Evolutionary conservation across 176 grass and related monocot species (phyloP), one percentile per base, ranked within the genome.

Genomic region (Pontederia paniculata): DNA sequence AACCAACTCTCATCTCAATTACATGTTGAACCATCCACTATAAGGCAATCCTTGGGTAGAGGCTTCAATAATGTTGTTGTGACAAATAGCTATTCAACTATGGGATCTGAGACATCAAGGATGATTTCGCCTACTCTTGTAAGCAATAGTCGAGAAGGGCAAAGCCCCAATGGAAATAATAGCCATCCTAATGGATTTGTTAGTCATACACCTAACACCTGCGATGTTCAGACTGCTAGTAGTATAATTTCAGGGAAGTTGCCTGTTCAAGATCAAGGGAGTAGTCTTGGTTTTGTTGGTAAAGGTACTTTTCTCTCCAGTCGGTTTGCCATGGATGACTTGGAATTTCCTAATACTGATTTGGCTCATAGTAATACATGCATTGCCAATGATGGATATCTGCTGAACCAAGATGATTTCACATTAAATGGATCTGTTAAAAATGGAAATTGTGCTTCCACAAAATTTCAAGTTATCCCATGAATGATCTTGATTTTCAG

Each of bases 231-330:
- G 54, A 37, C 28, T 37, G 68, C 73, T 60, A 67, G 76, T 28
- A 71, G 61, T 61, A 49, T 43, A 43, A 12, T 74, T 47, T 71
- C 74, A 25, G 73, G 69, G 25, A 82, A 77, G 58, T 72, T 86
- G 47, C 70, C 76, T 48, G 76, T 80, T 70, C 77, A 85, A 75
- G 69, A 60, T 12, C 77, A 77, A 76, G 88, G 73, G 63, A 84
- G 73, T 52, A 84, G 66, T 80, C 80, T 88, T 70, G 94, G 87
- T 18, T 98, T 98, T 84, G 87, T 98, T 53, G 94, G 94, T 58
- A 91, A 93, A 82, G 87, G 94, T 62, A 93, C 87, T 51, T 91
- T 80, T 68, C 79, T 93, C 23, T 83, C 94, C 9, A 88, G 81
- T 66, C 83, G 80, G 42, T 98, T 93, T 91, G 77, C 83, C 14